Percentiles rank a stretch among this genome's conserved stretches.
Evolutionary conservation across 768 basidiomycete genomes (phyloP).

Genomic region (Mycena olivaceomarginata): DNA sequence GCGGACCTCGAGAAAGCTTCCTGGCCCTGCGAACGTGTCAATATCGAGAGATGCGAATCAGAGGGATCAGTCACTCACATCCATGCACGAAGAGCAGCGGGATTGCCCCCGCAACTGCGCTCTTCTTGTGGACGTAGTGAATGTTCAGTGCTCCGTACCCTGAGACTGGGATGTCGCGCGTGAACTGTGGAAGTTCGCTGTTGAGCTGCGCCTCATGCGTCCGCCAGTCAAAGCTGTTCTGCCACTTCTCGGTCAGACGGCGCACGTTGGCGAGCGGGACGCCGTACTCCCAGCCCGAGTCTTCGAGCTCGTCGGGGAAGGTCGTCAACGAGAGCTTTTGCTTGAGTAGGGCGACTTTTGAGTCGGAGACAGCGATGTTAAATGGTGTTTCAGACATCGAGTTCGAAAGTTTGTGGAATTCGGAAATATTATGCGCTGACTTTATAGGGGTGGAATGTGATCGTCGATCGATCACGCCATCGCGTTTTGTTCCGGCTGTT

Average conservation of each 20-base stretch:
- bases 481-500: too few species aligned
- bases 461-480: too few species aligned
- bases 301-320: background rate
- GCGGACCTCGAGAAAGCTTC: background rate
- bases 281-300: background rate
- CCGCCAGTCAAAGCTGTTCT: background rate
- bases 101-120: background rate
- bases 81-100: background rate
- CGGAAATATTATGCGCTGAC: too few species aligned
- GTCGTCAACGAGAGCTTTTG: background rate
- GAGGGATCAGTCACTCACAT: background rate
- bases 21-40: background rate
- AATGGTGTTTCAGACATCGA: background rate
- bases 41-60: too few species aligned
- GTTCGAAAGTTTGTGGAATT: too few species aligned
- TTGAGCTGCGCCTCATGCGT: background rate
- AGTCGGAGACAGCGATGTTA: background rate
- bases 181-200: background rate
- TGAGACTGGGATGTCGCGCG: background rate
- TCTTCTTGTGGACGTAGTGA: background rate
- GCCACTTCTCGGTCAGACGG: background rate
- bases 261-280: background rate
- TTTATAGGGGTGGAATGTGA: too few species aligned
- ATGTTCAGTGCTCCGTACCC: background rate
- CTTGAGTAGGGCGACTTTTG: background rate